A percentile compares a stretch with the other conserved stretches of the same genome.
Conservation (phyloP, 1,284 basidiomycete genomes). For the Ganoderma resinaceum region DNA sequence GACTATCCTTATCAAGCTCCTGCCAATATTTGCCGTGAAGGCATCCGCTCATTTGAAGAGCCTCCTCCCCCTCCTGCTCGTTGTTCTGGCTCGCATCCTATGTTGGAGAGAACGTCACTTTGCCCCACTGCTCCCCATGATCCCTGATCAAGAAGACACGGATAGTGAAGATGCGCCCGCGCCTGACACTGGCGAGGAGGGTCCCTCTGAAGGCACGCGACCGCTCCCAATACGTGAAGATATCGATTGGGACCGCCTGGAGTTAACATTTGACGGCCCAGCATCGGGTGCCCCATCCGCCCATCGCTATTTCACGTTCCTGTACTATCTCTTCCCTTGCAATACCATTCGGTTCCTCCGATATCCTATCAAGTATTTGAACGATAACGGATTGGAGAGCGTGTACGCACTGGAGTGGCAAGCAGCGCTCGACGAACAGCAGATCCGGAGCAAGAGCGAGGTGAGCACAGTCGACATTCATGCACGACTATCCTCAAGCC, state of each 20-base stretch:
- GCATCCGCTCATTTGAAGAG: slow-evolving; percentile 60
- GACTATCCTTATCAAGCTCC: slow-evolving; percentile 67
- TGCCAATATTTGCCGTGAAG: slow-evolving; percentile 76
- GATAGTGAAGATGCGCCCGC: slow-evolving; percentile 22
- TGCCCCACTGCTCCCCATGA: slow-evolving; percentile 35
- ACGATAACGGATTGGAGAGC: slow-evolving; percentile 52
- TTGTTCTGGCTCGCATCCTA: slow-evolving; percentile 69
- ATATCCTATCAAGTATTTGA: slow-evolving; percentile 68
- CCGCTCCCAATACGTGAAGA: slow-evolving; percentile 57
- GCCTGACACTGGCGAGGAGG: slow-evolving; percentile 41
- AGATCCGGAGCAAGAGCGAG: slow-evolving; percentile 74
- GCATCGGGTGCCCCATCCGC: slow-evolving; percentile 60
- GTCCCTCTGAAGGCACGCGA: slow-evolving; percentile 33
- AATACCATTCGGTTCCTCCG: slow-evolving; percentile 82
- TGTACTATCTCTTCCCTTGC: slow-evolving; percentile 91
- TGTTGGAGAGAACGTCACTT: slow-evolving; percentile 69
- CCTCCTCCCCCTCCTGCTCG: slow-evolving; percentile 67
- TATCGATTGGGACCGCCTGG: slow-evolving; percentile 69
- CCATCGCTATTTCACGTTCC: slow-evolving; percentile 72
- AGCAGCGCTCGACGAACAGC: slow-evolving; percentile 70
- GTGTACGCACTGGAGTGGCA: slow-evolving; percentile 72
- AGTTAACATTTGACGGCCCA: slow-evolving; percentile 59
- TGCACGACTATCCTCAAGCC: slow-evolving; percentile 1
- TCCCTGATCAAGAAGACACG: slow-evolving; percentile 30
- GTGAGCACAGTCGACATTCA: slow-evolving; percentile 42